phyloP scores from a whole-genome alignment of 106 monocot genomes.

The Agapanthus africanus region DNA sequence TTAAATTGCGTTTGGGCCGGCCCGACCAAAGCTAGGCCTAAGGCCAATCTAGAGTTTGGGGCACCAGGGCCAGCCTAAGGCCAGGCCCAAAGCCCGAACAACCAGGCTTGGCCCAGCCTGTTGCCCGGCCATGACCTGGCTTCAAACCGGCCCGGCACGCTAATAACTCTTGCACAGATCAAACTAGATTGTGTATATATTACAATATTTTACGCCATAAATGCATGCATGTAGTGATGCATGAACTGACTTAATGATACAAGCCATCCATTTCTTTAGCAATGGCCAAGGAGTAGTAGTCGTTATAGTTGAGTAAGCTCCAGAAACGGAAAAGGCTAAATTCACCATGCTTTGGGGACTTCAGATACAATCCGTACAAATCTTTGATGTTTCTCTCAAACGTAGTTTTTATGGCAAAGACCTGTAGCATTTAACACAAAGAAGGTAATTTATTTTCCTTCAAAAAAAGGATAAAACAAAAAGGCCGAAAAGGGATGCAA shows the following conservation, averaged over 20 bases:
- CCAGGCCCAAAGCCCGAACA: too few species aligned
- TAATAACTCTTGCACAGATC: not conserved
- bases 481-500: not conserved
- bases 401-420: constrained; percentile 29
- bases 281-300: constrained; percentile 43
- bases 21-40: too few species aligned
- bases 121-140: too few species aligned
- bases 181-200: not conserved
- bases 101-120: too few species aligned
- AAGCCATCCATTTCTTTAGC: constrained; percentile 23
- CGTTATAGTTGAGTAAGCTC: constrained; percentile 62
- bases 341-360: constrained; percentile 68
- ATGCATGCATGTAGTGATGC: not conserved
- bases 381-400: constrained; percentile 67
- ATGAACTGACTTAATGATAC: constrained; percentile 16
- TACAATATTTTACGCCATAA: not conserved
- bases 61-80: too few species aligned
- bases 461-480: not conserved
- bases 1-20: too few species aligned
- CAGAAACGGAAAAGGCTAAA: constrained; percentile 60
- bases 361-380: constrained; percentile 54
- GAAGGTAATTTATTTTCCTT: not conserved
- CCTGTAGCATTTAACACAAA: constrained; percentile 35
- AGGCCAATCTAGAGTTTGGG: too few species aligned
- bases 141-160: not conserved